Evolutionary conservation across 2,329 filamentous ascomycete genomes (phyloP).

Genomic region (Curvularia sp.): DNA sequence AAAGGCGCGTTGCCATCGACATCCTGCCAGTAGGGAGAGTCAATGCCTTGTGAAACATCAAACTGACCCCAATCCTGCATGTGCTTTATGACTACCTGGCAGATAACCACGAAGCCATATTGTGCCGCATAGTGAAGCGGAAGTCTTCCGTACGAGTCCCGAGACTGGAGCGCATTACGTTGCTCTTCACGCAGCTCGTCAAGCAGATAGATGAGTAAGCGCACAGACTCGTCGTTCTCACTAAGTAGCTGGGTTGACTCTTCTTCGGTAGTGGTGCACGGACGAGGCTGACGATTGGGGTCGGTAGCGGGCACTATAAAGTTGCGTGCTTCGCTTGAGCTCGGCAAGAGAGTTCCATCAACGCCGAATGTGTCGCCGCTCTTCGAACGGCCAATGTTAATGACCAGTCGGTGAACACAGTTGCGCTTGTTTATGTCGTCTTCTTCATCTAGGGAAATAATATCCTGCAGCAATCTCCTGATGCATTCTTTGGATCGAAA

Average conservation of each 20-base stretch:
- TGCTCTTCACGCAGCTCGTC: constrained; percentile 74
- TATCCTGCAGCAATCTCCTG: constrained; percentile 70
- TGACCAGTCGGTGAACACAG: constrained; percentile 89
- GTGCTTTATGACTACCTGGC: constrained; percentile 82
- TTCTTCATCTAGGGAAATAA: constrained; percentile 79
- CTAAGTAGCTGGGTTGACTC: constrained; percentile 66
- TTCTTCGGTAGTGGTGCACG: constrained; percentile 71
- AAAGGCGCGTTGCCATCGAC: constrained; percentile 88
- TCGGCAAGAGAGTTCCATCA: constrained; percentile 62
- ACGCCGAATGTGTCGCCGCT: constrained; percentile 57
- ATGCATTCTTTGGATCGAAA: constrained; percentile 74
- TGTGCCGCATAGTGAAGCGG: constrained; percentile 94
- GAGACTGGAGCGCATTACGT: constrained; percentile 69
- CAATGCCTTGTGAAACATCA: constrained; percentile 82
- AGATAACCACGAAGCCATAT: constrained; percentile 91
- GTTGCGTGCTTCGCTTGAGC: constrained; percentile 65
- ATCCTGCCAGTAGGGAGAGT: constrained; percentile 89
- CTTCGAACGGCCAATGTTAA: constrained; percentile 83
- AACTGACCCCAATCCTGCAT: constrained; percentile 93
- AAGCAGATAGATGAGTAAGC: constrained; percentile 69
- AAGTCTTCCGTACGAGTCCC: constrained; percentile 80
- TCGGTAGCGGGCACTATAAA: constrained; percentile 82
- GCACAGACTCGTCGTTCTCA: constrained; percentile 77
- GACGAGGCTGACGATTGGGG: constrained; percentile 67
- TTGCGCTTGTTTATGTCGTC: constrained; percentile 95